Evolutionary conservation across 108 stramenopile genomes (phyloP), one percentile per base, ranked within the genome.

Genomic region (Skeletonema costatum): DNA sequence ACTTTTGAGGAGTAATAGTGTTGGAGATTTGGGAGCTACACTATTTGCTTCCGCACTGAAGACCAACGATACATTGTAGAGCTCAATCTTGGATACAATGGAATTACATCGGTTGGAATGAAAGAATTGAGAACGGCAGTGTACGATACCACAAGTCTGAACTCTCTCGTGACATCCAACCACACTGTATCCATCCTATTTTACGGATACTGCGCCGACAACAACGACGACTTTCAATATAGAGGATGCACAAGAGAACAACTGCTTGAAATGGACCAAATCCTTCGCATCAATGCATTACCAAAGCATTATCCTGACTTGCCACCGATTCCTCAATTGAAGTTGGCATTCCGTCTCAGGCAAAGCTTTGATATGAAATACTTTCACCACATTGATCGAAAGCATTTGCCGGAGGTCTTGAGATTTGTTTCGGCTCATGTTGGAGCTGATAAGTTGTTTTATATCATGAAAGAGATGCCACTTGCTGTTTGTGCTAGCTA

Each of bases 401-500:
- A 31, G 60, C 14, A 35, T 0, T 16, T 61, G 60, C 60, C 60
- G 5, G 32, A 61, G 19, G 25, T 33, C 0, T 61, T 61, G 19
- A 14, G 4, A 21, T 61, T 61, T 33, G 60, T 61, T 31, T 61
- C 60, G 21, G 60, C n/a, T 16, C 60, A 38, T 39, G 17, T 64
- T 64, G 63, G 63, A 17, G 17, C 1, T 19, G 63, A 64, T 13
- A 64, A 64, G 63, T 35, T 64, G 41, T 64, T 38, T 64, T n/a
- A 19, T 4, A 35, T 64, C 9, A 21, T 38, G 11, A 39, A 21
- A 21, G 25, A 64, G n/a, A 38, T 64, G 63, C 63, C 63, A 21
- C 63, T 56, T 38, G 63, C 35, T 64, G 31, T 64, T 12, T 39
- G 63, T 64, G 63, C 63, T 56, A 56, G 25, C 53, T 56, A 56